Conservation (phyloP, 352 stramenopile genomes). For the Phytophthora rubi region DNA sequence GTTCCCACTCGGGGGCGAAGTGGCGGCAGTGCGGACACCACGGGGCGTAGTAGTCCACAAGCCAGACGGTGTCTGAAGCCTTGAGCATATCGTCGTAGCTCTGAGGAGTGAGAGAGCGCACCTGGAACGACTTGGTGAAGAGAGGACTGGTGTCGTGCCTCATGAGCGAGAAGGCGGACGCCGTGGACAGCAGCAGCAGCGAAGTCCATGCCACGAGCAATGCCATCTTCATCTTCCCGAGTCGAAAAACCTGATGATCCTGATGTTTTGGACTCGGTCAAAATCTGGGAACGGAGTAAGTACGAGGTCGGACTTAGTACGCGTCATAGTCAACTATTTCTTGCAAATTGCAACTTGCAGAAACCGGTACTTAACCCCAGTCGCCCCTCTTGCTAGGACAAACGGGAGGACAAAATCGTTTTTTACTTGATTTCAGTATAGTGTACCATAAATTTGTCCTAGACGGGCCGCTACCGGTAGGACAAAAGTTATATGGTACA, state of each 20-base stretch:
- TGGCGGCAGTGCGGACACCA: slow-evolving; percentile 86
- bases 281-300: background rate
- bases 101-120: slow-evolving; percentile 45
- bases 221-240: background rate
- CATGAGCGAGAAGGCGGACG: slow-evolving; percentile 33
- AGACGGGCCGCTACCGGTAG: too few relatives aligned
- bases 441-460: too few relatives aligned
- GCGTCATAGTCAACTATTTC: too few relatives aligned
- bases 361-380: too few relatives aligned
- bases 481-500: too few relatives aligned
- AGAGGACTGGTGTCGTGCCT: slow-evolving; percentile 58
- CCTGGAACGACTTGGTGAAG: slow-evolving; percentile 75
- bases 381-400: too few relatives aligned
- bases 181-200: slow-evolving; percentile 13
- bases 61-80: slow-evolving; percentile 62
- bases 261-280: background rate
- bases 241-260: too few relatives aligned
- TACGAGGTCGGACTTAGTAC: too few relatives aligned
- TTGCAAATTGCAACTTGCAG: too few relatives aligned
- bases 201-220: slow-evolving; percentile 11
- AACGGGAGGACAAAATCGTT: too few relatives aligned
- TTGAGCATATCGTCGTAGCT: slow-evolving; percentile 59
- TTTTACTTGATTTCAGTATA: too few relatives aligned
- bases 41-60: slow-evolving; percentile 88
- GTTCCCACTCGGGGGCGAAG: slow-evolving; percentile 80